Base-by-base conservation (phyloP, 208 protist species). In the Zelonia costaricensis region DNA sequence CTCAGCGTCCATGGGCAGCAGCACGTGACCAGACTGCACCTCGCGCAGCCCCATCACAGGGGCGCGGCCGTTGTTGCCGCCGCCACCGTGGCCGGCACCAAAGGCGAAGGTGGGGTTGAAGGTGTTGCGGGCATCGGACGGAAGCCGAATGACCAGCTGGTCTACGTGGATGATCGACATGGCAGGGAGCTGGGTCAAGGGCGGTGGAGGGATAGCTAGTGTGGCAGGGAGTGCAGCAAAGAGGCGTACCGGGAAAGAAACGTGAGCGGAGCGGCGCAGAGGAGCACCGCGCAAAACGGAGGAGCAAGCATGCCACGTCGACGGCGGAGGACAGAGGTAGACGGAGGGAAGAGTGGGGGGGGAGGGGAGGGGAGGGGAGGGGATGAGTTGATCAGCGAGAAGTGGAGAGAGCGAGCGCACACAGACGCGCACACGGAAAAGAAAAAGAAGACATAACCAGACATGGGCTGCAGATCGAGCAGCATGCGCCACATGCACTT, bases 61-160 rank as follows among this genome's bases (percentile, higher is more conserved):
- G 10, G 69, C 75, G 23, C 30, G 8, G 20, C 48, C 44, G 45
- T 46, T 48, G 33, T 49, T 64, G 44, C 18, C 38, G 10, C 59
- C 55, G n/a, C 75, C 72, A 39, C 38, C 45, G 52, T 49, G 53
- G 49, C 53, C 40, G 18, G 62, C 59, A n/a, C 80, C 74, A 62
- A 93, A 93, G 6, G 84, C 80, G 61, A 75, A 82, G 28, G 46
- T 63, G 0, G 84, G 87, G 70, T 91, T 93, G 69, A 93, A 91
- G 30, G 66, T 62, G 46, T 88, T 93, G 48, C 72, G 67, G 13
- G 57, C 30, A 15, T 88, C 76, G 0, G 84, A 93, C 8, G 71
- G 69, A 7, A 93, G 83, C 9, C 78, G 76, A 16, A 93, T 72
- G 4, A 63, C 62, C 9, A 91, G 62, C 43, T 78, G 62, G 51